phyloP scores from a whole-genome alignment of 306 rosid genomes.

The Acacia melanoxylon region DNA sequence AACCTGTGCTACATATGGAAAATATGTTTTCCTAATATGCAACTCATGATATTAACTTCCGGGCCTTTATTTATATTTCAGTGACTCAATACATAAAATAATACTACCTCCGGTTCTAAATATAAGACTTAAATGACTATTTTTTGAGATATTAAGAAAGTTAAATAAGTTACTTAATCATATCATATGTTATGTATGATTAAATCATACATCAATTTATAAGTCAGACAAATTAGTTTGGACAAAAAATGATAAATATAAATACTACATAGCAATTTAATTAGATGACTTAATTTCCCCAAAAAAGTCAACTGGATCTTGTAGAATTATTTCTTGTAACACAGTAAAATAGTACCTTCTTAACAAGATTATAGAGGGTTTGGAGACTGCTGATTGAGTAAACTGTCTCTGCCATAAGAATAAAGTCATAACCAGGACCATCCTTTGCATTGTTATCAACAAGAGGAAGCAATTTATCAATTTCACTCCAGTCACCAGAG shows the following conservation, averaged over 20 bases:
- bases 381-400: slow-evolving; percentile 72
- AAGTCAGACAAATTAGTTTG: too few species aligned
- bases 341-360: slow-evolving; percentile 54
- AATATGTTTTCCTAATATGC: neutral
- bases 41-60: neutral
- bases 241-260: too few species aligned
- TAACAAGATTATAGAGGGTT: slow-evolving; percentile 62
- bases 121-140: too few species aligned
- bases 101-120: too few species aligned
- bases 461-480: slow-evolving; percentile 67
- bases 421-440: slow-evolving; percentile 69
- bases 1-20: neutral
- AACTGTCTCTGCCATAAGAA: slow-evolving; percentile 96
- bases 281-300: too few species aligned
- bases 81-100: neutral
- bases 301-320: too few species aligned
- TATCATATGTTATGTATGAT: too few species aligned
- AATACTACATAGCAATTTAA: too few species aligned
- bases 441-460: slow-evolving; percentile 29
- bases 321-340: neutral
- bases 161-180: too few species aligned
- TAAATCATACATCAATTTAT: too few species aligned
- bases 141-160: too few species aligned
- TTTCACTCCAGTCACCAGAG: slow-evolving; percentile 95
- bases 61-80: neutral